A percentile compares a stretch with the other conserved stretches of the same genome.
These are phyloP conservation scores for Glomus cerebriforme DNA, from an alignment of 192 early-diverging fungal genomes.

Conservation along the genomic window DNA sequence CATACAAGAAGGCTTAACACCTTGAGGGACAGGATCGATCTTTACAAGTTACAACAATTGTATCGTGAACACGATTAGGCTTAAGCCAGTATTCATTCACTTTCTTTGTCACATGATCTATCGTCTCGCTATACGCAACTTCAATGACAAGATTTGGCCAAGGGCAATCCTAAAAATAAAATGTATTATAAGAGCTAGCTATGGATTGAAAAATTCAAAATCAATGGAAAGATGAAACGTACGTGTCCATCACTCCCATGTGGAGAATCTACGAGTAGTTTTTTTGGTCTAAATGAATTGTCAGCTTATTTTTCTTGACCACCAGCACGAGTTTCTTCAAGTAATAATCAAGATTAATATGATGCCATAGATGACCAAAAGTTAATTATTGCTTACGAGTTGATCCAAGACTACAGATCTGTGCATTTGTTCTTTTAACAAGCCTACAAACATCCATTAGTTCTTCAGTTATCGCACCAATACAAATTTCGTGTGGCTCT, in stretches of 20 bases:
- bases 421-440: slow-evolving; percentile 5
- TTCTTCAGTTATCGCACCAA: neutral
- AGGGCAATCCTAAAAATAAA: slow-evolving; percentile 11
- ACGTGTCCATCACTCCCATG: slow-evolving; percentile 13
- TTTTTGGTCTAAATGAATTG: slow-evolving; percentile 8
- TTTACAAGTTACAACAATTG: slow-evolving; percentile 31
- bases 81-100: slow-evolving; percentile 24
- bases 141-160: slow-evolving; percentile 25
- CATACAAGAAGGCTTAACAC: slow-evolving; percentile 2
- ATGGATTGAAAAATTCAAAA: neutral
- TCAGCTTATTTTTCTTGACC: slow-evolving; percentile 2
- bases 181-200: slow-evolving; percentile 14
- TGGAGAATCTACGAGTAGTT: neutral
- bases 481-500: slow-evolving; percentile 18
- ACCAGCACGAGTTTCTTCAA: neutral
- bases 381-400: slow-evolving; percentile 27
- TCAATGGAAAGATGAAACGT: slow-evolving; percentile 25
- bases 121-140: slow-evolving; percentile 5
- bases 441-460: neutral
- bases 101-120: slow-evolving; percentile 9
- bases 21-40: slow-evolving; percentile 15
- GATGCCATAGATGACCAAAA: neutral
- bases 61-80: slow-evolving; percentile 12
- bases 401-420: slow-evolving; percentile 2
- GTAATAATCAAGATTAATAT: slow-evolving; percentile 25